These are phyloP conservation scores for Colletotrichum salicis DNA, from an alignment of 2,329 filamentous ascomycete genomes.

Conservation along the genomic window DNA sequence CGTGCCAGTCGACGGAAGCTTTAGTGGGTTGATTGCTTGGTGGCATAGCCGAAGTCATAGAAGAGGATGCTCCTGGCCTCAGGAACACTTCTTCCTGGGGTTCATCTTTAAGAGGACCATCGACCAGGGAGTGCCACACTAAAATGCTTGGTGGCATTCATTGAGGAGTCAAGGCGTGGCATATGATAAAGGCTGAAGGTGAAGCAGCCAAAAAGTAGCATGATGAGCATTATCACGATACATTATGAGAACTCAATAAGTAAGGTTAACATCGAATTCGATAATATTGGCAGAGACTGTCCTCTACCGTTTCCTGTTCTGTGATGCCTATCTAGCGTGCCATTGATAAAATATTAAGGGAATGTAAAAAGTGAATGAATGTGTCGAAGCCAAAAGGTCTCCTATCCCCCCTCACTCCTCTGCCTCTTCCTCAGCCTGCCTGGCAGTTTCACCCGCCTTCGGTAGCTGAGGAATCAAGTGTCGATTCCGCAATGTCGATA, in stretches of 20 bases:
- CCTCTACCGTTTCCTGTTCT: neutral
- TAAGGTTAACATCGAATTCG: neutral
- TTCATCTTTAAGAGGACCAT: neutral
- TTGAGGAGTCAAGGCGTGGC: neutral
- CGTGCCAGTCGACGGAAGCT: conserved; percentile 65
- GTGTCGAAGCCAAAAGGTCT: conserved; percentile 29
- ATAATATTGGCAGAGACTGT: conserved; percentile 2
- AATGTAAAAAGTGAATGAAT: conserved; percentile 29
- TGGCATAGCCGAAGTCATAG: conserved; percentile 10
- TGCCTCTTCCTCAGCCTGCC: neutral
- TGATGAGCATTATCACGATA: conserved; percentile 16
- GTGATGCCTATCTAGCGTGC: conserved; percentile 20
- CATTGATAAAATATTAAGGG: conserved; percentile 18
- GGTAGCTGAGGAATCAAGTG: neutral
- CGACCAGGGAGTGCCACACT: neutral
- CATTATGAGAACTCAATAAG: conserved; percentile 13
- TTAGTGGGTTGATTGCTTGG: conserved; percentile 42
- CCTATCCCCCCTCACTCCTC: conserved; percentile 1
- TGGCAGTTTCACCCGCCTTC: neutral
- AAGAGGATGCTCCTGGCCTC: conserved; percentile 14
- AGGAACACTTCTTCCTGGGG: neutral
- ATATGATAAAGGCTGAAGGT: neutral
- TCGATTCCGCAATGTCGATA: neutral
- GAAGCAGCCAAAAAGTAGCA: neutral
- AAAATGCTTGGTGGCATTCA: neutral